These are phyloP conservation scores for Irpex lacteus DNA, from an alignment of 1,284 basidiomycete species.

Conservation along the genomic window DNA sequence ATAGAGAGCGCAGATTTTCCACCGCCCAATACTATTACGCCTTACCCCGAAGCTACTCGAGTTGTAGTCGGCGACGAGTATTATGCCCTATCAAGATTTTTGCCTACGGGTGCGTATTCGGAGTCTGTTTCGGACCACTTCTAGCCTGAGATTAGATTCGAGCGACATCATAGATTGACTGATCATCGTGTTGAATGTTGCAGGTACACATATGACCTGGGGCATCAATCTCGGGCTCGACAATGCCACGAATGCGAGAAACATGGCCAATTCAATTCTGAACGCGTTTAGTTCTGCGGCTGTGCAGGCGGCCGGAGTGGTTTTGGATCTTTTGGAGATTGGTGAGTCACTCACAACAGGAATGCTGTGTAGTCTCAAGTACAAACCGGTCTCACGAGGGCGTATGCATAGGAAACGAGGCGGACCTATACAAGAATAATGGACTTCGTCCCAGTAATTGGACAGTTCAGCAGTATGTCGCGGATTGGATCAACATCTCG, in stretches of 20 bases:
- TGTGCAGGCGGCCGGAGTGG: conserved; percentile 44
- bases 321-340: conserved; percentile 54
- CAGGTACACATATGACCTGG: conserved; percentile 63
- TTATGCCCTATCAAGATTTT: conserved; percentile 52
- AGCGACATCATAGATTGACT: neutral
- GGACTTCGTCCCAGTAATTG: conserved; percentile 44
- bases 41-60: conserved; percentile 61
- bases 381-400: too few relatives aligned
- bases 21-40: conserved; percentile 41
- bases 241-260: conserved; percentile 55
- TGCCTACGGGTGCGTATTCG: conserved; percentile 43
- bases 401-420: conserved; percentile 44
- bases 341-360: conserved; percentile 28
- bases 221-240: conserved; percentile 62
- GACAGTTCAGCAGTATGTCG: conserved; percentile 47
- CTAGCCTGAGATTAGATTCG: neutral
- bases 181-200: neutral
- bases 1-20: conserved; percentile 47
- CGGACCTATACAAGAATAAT: conserved; percentile 55
- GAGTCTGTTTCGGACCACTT: neutral
- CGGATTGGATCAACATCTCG: conserved; percentile 40
- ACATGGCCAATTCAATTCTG: conserved; percentile 55
- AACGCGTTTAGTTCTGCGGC: conserved; percentile 46
- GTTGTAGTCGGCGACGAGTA: conserved; percentile 59
- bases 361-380: too few relatives aligned